Percentiles rank a stretch among this genome's conserved stretches.
These are phyloP conservation scores for Niveomyces coronatus DNA, from an alignment of 2,329 filamentous ascomycete genomes.

Conservation along the genomic window DNA sequence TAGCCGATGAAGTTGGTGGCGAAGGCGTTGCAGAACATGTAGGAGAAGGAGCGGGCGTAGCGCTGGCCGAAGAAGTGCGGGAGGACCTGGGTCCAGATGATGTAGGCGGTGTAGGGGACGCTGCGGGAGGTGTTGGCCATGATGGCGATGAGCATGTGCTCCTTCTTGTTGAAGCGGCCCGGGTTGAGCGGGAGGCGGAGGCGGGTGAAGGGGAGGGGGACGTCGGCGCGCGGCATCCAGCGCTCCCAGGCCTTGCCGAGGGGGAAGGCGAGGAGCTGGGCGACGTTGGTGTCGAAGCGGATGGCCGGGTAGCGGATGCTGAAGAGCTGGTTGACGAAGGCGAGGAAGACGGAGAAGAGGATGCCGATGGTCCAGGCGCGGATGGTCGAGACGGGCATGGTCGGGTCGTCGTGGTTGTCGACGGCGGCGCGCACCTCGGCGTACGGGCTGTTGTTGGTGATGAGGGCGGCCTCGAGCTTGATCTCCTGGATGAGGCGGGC, in stretches of 20 bases:
- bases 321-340: slow-evolving; percentile 27
- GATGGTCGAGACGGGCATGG: slow-evolving; percentile 26
- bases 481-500: slow-evolving; percentile 22
- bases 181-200: slow-evolving; percentile 32
- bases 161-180: slow-evolving; percentile 39
- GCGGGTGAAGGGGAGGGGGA: slow-evolving; percentile 18
- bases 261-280: slow-evolving; percentile 27
- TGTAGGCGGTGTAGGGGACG: slow-evolving; percentile 31
- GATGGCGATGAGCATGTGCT: slow-evolving; percentile 40
- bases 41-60: slow-evolving; percentile 31
- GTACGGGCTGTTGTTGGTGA: slow-evolving; percentile 23
- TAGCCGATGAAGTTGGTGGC: slow-evolving; percentile 39
- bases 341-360: slow-evolving; percentile 21
- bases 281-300: slow-evolving; percentile 26
- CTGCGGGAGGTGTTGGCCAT: slow-evolving; percentile 40
- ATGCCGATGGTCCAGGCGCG: slow-evolving; percentile 26
- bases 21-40: slow-evolving; percentile 35
- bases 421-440: slow-evolving; percentile 30
- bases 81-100: slow-evolving; percentile 33
- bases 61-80: slow-evolving; percentile 33
- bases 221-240: slow-evolving; percentile 20
- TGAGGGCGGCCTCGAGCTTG: slow-evolving; percentile 23
- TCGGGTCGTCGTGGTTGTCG: slow-evolving; percentile 27
- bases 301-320: slow-evolving; percentile 27
- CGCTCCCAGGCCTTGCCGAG: slow-evolving; percentile 24